phyloP scores from a whole-genome alignment of 1,284 basidiomycete genomes.

The Moniliophthora roreri region DNA sequence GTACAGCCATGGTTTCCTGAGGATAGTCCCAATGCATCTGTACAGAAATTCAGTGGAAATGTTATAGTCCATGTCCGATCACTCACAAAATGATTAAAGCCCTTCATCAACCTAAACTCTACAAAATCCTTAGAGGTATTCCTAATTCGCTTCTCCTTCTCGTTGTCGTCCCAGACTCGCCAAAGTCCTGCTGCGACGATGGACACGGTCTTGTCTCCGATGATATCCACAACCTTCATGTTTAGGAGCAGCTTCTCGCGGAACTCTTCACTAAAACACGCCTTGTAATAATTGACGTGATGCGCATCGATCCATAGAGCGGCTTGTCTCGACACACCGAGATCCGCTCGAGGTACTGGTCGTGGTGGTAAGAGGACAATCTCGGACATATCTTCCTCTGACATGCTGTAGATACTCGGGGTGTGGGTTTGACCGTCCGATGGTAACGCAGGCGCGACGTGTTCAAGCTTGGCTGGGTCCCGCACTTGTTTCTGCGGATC shows the following conservation, averaged over 20 bases:
- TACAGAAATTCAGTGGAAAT: too few species aligned
- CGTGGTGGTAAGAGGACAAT: neutral
- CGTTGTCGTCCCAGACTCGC: constrained; percentile 4
- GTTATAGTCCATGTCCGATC: neutral
- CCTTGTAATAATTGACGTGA: neutral
- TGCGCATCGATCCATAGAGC: neutral
- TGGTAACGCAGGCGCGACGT: neutral
- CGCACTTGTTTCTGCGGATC: neutral
- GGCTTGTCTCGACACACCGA: neutral
- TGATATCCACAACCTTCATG: neutral
- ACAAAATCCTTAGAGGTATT: neutral
- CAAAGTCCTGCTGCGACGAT: neutral
- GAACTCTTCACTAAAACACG: neutral
- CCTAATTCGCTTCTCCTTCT: neutral
- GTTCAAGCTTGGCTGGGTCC: neutral
- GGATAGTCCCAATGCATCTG: constrained; percentile 4
- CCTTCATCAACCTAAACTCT: constrained; percentile 2
- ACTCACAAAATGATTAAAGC: constrained; percentile 14
- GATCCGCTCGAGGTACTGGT: neutral
- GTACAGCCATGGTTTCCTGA: neutral
- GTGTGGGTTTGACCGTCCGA: neutral
- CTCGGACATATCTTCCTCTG: neutral
- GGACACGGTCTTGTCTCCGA: neutral
- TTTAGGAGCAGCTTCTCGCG: neutral
- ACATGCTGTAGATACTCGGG: neutral